Percentiles rank a stretch among this genome's conserved stretches.
Conservation (phyloP, 768 basidiomycete genomes). For the Naganishia vaughanmartiniae region DNA sequence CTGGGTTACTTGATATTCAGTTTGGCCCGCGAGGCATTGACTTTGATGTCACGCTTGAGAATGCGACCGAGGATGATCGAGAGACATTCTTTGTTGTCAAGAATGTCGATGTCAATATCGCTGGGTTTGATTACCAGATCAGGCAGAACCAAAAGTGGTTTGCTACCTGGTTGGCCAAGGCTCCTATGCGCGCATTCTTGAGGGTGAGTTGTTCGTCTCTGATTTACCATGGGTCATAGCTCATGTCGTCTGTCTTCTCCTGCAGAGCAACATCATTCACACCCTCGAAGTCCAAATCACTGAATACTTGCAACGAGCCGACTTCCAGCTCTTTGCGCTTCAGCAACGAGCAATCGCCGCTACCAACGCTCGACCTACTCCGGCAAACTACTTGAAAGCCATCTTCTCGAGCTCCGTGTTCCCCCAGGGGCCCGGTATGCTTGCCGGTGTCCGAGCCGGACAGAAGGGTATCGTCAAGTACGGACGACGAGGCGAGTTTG, state of each 20-base stretch:
- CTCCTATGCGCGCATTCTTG: conserved; percentile 47
- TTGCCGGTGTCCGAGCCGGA: conserved; percentile 39
- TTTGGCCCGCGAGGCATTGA: conserved; percentile 53
- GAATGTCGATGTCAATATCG: conserved; percentile 49
- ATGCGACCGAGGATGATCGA: conserved; percentile 52
- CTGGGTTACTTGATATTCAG: conserved; percentile 51
- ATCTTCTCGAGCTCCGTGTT: conserved; percentile 51
- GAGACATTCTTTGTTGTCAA: conserved; percentile 56
- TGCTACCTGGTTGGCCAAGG: conserved; percentile 52
- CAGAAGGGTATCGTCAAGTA: conserved; percentile 54
- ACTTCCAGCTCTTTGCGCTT: conserved; percentile 62
- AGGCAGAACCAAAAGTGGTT: conserved; percentile 51
- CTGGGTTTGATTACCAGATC: conserved; percentile 50
- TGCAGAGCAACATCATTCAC: conserved; percentile 44
- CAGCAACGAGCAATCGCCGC: conserved; percentile 91
- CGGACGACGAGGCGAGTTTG: conserved; percentile 52
- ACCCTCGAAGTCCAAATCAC: conserved; percentile 50
- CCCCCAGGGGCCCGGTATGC: conserved; percentile 33
- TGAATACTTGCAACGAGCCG: conserved; percentile 46
- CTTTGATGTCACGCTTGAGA: conserved; percentile 53
- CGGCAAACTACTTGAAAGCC: conserved; percentile 50
- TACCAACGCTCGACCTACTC: conserved; percentile 61
- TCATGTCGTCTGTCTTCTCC: background rate
- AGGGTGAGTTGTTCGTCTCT: conserved; percentile 36
- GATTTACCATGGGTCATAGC: background rate